Base-by-base conservation (phyloP, 108 stramenopile genomes). In the Discostella pseudostelligera region DNA sequence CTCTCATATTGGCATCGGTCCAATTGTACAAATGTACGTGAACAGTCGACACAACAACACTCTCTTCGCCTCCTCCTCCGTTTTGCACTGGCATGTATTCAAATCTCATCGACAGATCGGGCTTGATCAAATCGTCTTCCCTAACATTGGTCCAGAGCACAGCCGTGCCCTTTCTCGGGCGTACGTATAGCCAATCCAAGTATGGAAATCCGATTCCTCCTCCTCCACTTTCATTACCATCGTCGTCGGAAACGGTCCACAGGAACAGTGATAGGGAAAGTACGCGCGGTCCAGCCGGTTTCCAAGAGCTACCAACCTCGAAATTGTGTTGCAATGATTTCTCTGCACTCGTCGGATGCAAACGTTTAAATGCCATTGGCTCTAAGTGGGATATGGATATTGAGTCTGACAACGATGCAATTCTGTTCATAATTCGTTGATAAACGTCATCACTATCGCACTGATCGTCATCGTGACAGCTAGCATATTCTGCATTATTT, bases 151-250 rank as follows among this genome's bases (percentile, higher is more conserved):
- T 46, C 62, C 64, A 79, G 12, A 82, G 14, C 21, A 79, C 42
- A 0, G 48, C 72, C 10, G 55, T 61, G 44, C 81, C 81, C n/a
- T 50, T 61, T 28, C 57, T 56, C 1, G 81, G 78, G 45, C 51
- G 40, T 3, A 81, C 24, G 11, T 39, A 32, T 20, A 84, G 12
- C 77, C 79, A 81, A 58, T 84, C 77, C 10, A 81, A 67, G 56
- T 62, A 39, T 1, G 80, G 83, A 55, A 84, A 81, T 35, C 83
- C 83, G 53, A 79, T 21, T n/a, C 48, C 28, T 10, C 77, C 83
- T 43, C 68, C 68, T 57, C 20, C 56, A 42, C 12, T n/a, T 43
- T 45, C 19, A 28, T 11, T 26, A 20, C 21, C 19, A 28, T 44
- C 22, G 32, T 46, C 32, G 11, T 56, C 45, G 12, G 47, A 25